phyloP scores from a whole-genome alignment of 257 asterid species.

The Solanum gracilifrons region DNA sequence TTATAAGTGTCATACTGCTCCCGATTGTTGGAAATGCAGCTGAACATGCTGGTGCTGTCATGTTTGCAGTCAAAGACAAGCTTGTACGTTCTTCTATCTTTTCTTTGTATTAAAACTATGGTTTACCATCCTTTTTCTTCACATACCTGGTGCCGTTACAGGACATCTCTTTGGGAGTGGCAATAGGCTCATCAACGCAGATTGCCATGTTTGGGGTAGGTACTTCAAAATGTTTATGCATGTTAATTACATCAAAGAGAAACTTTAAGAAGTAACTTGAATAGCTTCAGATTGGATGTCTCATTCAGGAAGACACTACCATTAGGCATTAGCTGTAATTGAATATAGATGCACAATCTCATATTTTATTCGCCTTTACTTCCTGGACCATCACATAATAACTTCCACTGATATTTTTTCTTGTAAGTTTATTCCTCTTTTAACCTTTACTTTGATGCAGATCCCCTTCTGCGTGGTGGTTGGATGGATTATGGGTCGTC shows the following conservation, averaged over 20 bases:
- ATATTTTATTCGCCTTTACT: not conserved
- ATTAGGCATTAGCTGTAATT: not conserved
- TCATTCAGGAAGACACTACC: not conserved
- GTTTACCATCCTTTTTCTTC: not conserved
- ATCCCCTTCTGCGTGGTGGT: slow-evolving; percentile 68
- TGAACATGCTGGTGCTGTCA: slow-evolving; percentile 79
- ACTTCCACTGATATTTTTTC: not conserved
- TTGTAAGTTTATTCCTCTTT: not conserved
- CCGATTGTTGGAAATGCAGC: slow-evolving; percentile 90
- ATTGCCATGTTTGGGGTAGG: slow-evolving; percentile 81
- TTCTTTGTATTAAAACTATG: not conserved
- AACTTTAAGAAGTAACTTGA: not conserved
- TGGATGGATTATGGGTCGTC: slow-evolving; percentile 66
- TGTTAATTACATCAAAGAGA: not conserved
- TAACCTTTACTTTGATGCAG: slow-evolving; percentile 13
- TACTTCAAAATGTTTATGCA: slow-evolving; percentile 5
- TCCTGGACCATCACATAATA: not conserved
- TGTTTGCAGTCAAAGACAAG: slow-evolving; percentile 85
- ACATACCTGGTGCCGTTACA: slow-evolving; percentile 15
- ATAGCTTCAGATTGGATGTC: not conserved
- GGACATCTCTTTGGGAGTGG: slow-evolving; percentile 79
- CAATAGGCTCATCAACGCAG: slow-evolving; percentile 82
- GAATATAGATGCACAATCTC: not conserved
- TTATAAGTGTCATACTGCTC: slow-evolving; percentile 73
- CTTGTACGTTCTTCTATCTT: slow-evolving; percentile 37